phyloP scores from a whole-genome alignment of 75 land plant species.

The Larix kaempferi region DNA sequence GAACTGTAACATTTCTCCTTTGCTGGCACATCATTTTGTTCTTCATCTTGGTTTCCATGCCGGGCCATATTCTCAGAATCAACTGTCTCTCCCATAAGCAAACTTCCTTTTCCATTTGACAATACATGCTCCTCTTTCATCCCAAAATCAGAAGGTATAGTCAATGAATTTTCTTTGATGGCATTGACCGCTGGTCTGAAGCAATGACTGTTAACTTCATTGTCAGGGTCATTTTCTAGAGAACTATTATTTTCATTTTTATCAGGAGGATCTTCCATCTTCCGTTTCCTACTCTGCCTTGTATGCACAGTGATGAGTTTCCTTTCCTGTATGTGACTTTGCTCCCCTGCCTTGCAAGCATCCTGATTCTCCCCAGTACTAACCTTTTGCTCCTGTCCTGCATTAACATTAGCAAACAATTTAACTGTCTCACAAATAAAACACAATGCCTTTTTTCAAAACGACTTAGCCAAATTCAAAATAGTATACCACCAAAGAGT shows the following conservation, averaged over 20 bases:
- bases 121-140: background rate
- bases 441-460: background rate
- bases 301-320: background rate
- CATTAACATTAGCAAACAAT: background rate
- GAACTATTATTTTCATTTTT: background rate
- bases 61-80: background rate
- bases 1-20: background rate
- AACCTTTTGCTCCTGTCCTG: slow-evolving; percentile 9
- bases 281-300: background rate
- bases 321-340: background rate
- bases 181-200: background rate
- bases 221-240: background rate
- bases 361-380: background rate
- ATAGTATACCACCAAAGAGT: background rate
- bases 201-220: background rate
- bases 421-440: background rate
- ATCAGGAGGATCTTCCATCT: background rate
- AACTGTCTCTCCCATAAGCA: background rate
- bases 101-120: slow-evolving; percentile 1
- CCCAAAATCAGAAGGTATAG: background rate
- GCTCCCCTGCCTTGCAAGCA: background rate
- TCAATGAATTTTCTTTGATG: background rate
- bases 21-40: background rate
- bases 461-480: background rate
- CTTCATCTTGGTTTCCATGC: slow-evolving; percentile 1